These are phyloP conservation scores for Talaromyces sp. DNA, from an alignment of 2,329 filamentous ascomycete species.

Conservation along the genomic window DNA sequence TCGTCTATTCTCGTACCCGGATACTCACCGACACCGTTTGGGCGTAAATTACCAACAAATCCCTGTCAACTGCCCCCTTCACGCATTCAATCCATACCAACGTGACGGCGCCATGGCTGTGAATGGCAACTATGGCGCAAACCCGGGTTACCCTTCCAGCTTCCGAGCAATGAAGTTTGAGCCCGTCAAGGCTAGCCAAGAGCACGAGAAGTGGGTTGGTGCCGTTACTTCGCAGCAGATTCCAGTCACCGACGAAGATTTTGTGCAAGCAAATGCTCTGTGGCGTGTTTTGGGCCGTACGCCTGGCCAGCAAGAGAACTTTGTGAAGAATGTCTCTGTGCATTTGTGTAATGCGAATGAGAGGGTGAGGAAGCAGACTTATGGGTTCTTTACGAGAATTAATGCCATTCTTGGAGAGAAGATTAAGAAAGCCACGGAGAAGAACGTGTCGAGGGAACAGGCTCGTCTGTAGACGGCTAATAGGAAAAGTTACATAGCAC, in stretches of 20 bases:
- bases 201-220: constrained; percentile 46
- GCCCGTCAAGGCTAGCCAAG: constrained; percentile 41
- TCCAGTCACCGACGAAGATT: constrained; percentile 45
- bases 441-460: constrained; percentile 22
- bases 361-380: constrained; percentile 57
- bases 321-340: constrained; percentile 57
- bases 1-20: constrained; percentile 68
- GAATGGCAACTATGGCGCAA: constrained; percentile 60
- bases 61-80: constrained; percentile 57
- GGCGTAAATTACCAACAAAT: constrained; percentile 64
- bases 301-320: constrained; percentile 60
- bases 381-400: constrained; percentile 60
- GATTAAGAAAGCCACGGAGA: constrained; percentile 55
- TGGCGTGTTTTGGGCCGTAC: constrained; percentile 44
- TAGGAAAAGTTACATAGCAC: background rate
- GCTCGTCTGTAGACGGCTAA: constrained; percentile 28
- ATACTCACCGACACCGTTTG: constrained; percentile 63
- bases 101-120: constrained; percentile 70
- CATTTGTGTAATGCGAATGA: constrained; percentile 55
- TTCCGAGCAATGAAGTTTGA: constrained; percentile 38
- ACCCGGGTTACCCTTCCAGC: constrained; percentile 53
- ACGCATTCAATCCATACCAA: constrained; percentile 62
- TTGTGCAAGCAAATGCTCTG: constrained; percentile 42
- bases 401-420: constrained; percentile 52
- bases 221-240: constrained; percentile 38